Base-by-base conservation (phyloP, 768 basidiomycete species). In the Suillus placidus region DNA sequence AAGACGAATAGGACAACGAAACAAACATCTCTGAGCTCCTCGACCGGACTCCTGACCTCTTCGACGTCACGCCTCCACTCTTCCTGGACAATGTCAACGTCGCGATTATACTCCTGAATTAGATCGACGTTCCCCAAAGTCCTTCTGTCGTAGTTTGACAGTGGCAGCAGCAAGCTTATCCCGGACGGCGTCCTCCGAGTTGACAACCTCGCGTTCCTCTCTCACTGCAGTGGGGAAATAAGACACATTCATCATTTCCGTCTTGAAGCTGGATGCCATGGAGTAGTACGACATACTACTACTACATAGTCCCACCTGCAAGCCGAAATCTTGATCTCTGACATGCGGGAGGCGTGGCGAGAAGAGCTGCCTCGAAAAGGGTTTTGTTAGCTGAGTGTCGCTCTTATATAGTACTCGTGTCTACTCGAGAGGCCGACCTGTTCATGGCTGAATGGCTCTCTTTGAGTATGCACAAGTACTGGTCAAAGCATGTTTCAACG, bases 41-140 rank as follows among this genome's bases (percentile, higher is more conserved):
- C 93, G 1, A 90, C 86, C 70, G 93, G 93, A 3, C 81, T 84
- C 67, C 89, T 83, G 2, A 88, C 88, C 68, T 94, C 93, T 67
- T 94, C 88, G 2, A 96, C 88, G 72, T 97, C 95, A 3, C 91
- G 91, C 63, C 90, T 80, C 94, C 94, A 97, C 70, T 93, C 92
- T 52, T 88, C 85, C 71, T 94, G 92, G 6, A 94, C 89, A 3
- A 85, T 83, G 23, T 85, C 84, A 3, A 94, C 85, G 62, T 92
- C 89, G 35, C 85, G 82, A 61, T 88, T 83, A 72, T 93, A 90
- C 72, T 94, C 91, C 4, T 79, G 79, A 7, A 94, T 83, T 54
- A 97, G 74, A 56, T 38, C 37, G 37, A 38, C 12, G 13, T 14
- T 12, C 4, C 37, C 40, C 40, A 40, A 40, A 1, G 26, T 26